phyloP scores from a whole-genome alignment of 441 rosid species.

The Populus hybrid region DNA sequence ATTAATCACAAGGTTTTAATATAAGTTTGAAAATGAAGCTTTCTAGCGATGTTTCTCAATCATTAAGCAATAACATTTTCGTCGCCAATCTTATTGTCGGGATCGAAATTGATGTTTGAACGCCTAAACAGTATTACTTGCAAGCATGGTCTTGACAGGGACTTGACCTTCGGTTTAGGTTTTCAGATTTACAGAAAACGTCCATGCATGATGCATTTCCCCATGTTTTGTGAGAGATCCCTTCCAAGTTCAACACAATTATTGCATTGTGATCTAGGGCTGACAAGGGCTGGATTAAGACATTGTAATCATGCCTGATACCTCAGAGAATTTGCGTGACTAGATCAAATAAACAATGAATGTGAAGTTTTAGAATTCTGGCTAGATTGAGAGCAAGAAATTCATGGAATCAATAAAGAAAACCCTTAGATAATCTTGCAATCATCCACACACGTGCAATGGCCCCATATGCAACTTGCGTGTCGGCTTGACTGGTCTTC shows the following conservation, averaged over 20 bases:
- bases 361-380: constrained; percentile 1
- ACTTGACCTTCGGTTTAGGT: background rate
- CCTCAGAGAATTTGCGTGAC: background rate
- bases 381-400: constrained; percentile 19
- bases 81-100: constrained; percentile 35
- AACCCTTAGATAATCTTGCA: constrained; percentile 26
- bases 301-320: constrained; percentile 5
- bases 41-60: constrained; percentile 37
- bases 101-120: constrained; percentile 42
- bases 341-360: background rate
- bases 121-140: constrained; percentile 11
- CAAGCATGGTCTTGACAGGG: background rate
- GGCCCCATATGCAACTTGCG: constrained; percentile 46
- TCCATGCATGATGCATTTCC: background rate
- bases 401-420: background rate
- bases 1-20: constrained; percentile 7
- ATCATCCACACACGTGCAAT: constrained; percentile 46
- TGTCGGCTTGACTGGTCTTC: constrained; percentile 60
- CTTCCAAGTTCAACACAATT: background rate
- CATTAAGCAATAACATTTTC: constrained; percentile 45
- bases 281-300: background rate
- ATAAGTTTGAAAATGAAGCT: constrained; percentile 37
- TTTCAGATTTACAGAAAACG: background rate
- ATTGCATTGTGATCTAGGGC: background rate
- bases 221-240: background rate